A percentile compares a stretch with the other conserved stretches of the same genome.
Evolutionary conservation across 2,329 filamentous ascomycete species (phyloP).

Genomic region (Claviceps arundinis): DNA sequence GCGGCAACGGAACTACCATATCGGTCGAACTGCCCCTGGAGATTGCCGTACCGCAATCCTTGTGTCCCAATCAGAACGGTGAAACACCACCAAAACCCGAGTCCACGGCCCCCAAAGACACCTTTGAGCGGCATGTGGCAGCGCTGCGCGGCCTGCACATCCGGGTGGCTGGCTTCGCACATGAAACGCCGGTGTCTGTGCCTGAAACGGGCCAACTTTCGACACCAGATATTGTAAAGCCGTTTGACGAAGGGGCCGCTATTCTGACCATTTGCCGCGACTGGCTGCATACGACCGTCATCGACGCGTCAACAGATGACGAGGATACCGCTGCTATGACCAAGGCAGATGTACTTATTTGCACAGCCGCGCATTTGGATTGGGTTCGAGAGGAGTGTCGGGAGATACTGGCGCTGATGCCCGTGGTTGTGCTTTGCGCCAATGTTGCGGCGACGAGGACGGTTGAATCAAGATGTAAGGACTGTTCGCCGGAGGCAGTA

Average conservation of each 20-base stretch:
- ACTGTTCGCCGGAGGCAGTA: slow-evolving; percentile 8
- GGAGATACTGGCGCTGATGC: slow-evolving; percentile 1
- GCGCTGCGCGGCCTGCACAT: slow-evolving; percentile 20
- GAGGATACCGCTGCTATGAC: not conserved
- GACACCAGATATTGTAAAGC: not conserved
- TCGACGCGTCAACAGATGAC: slow-evolving; percentile 5
- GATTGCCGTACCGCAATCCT: not conserved
- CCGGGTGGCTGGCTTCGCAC: slow-evolving; percentile 12
- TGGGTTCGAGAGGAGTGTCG: not conserved
- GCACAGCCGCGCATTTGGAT: slow-evolving; percentile 2
- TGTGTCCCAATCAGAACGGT: not conserved
- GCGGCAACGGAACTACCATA: slow-evolving; percentile 24
- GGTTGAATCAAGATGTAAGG: not conserved
- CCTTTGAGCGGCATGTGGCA: slow-evolving; percentile 15
- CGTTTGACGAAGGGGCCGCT: slow-evolving; percentile 1
- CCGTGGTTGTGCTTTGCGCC: slow-evolving; percentile 21
- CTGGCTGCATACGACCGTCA: slow-evolving; percentile 20
- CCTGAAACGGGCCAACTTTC: not conserved
- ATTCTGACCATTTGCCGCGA: slow-evolving; percentile 16
- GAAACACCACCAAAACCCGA: not conserved
- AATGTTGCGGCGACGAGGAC: slow-evolving; percentile 16
- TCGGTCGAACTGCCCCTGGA: slow-evolving; percentile 19
- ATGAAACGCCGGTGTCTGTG: not conserved
- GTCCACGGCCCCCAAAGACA: not conserved
- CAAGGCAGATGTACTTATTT: slow-evolving; percentile 16